Base-by-base conservation (phyloP, 2,329 filamentous ascomycete species). In the Verticillium klebahnii region DNA sequence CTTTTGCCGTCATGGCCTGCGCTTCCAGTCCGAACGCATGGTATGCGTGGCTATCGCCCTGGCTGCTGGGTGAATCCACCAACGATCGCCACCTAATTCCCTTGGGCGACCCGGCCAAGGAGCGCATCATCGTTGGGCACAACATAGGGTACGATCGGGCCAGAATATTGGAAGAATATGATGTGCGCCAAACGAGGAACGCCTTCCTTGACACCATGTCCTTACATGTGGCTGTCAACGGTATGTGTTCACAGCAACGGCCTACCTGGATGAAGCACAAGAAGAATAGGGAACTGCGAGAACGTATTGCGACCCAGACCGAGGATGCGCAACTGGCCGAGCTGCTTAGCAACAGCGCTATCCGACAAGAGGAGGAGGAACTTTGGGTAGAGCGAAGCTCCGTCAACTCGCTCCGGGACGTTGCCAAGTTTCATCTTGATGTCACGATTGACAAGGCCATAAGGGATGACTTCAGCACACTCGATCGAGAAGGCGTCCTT, bases 131-230 rank as follows among this genome's bases (percentile, higher is more conserved):
- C 54, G 86, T 99, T 25, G 95, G 95, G 2, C 95, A 99, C 76
- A 99, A 99, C 67, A 87, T 99, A 62, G 95, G 95, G 23, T 99
- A 96, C 73, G 95, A 99, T 72, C 85, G 95, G 29, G 94, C 94
- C 17, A 85, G 96, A 39, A 86, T 97, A 60, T 76, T 88, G 23
- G 95, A 99, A 72, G 95, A 99, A 73, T 99, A 99, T 73, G 84
- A 89, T 69, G 75, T 98, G 50, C 81, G 86, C 60, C 94, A 97
- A 73, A 89, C 92, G 1, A 86, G 87, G 45, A 98, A 93, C 68
- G 89, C 86, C 54, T 99, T 97, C 72, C 77, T 99, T 59, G 95
- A 99, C 73, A 99, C 95, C 34, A 99, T 99, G 95, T 98, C 94
- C 1, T 80, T 99, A 23, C 95, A 99, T 73, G 94, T 97, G 8